Evolutionary conservation across 2,329 filamentous ascomycete genomes (phyloP), one percentile per base, ranked within the genome.

Genomic region (Aspergillus bombycis): DNA sequence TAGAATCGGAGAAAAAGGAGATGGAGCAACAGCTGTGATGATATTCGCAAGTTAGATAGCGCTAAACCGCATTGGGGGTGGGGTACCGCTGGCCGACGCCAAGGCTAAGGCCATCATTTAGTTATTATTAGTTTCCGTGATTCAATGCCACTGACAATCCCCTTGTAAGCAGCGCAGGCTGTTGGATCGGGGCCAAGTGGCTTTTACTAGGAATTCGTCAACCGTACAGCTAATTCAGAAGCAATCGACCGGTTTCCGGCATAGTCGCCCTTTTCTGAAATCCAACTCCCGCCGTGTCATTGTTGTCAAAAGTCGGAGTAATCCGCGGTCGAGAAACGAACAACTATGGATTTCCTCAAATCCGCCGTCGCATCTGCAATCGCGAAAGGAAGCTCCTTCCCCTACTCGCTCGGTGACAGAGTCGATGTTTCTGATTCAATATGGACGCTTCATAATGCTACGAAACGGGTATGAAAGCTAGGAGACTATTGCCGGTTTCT

Each of bases 341-440:
- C 61, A 41, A 64, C 70, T 70, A 99, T 99, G 95, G 94, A 99
- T 78, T 98, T 98, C 75, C 87, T 99, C 75, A 98, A 98, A 81
- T 98, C 94, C 65, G 95, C 95, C 58, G 93, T 98, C 76, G 94
- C 94, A 53, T 98, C 95, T 65, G 94, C 94, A 71, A 98, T 99
- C 73, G 92, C 95, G 53, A 95, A 97, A 78, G 94, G 94, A 2
- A 93, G 94, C 59, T 90, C 94, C 7, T 96, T 97, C 75, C 93
- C 93, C 5, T 98, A 97, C 77, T 90, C 87, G 55, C 95, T 98
- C 75, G 94, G 94, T 72, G 95, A 99, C 79, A 88, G 91, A 77
- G 91, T 98, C 64, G 94, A 98, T 76, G 85, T 95, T 59, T 92
- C 96, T 77, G 89, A 95, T 74, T 97, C 94, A 30, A 94, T 98